Evolutionary conservation across 371 early-diverging fungal genomes (phyloP), one percentile per base, ranked within the genome.

Genomic region (Apophysomyces ossiformis): DNA sequence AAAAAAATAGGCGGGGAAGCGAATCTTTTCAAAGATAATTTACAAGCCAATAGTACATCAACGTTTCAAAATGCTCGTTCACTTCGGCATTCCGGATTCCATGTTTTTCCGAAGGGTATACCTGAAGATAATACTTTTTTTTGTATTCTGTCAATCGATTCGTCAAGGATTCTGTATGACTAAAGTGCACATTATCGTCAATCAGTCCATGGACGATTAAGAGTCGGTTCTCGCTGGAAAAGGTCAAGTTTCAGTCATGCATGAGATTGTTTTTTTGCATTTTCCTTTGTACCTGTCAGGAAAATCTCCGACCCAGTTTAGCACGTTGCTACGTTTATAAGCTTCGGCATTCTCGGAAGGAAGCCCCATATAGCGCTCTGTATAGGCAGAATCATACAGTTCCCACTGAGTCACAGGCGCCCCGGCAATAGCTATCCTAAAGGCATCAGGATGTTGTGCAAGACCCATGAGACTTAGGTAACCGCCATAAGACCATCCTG

Each of bases 151-250:
- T 80, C 13, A 94, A 68, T 5, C 77, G 82, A 1, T 85, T 73
- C 0, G 88, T 85, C 57, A 93, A 69, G 32, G 71, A 26, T 57
- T 90, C 87, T 0, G 91, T 86, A 71, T 93, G 85, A 54, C 77
- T 81, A 60, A 89, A 88, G 71, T 93, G 93, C 2, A 94, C 94
- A 72, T 94, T 94, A 69, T 94, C 93, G 71, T 94, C 94, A 63
- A 89, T 87, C 47, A 88, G 71, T 0, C 94, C 94, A 69, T 94
- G 94, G 0, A 85, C 91, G 57, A 94, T 77, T 37, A 94, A 61
- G 16, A 94, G 69, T 1, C 93, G 83, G 67, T 89, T 85, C 21
- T 85, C 87, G 44, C 88, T 85, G 70, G 15, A 11, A 43, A 12
- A 64, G 32, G 18, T 41, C 16, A 11, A 58, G 62, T 12, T 57